These are phyloP conservation scores for Arabis alpina DNA, from an alignment of 345 rosid species.

Conservation along the genomic window DNA sequence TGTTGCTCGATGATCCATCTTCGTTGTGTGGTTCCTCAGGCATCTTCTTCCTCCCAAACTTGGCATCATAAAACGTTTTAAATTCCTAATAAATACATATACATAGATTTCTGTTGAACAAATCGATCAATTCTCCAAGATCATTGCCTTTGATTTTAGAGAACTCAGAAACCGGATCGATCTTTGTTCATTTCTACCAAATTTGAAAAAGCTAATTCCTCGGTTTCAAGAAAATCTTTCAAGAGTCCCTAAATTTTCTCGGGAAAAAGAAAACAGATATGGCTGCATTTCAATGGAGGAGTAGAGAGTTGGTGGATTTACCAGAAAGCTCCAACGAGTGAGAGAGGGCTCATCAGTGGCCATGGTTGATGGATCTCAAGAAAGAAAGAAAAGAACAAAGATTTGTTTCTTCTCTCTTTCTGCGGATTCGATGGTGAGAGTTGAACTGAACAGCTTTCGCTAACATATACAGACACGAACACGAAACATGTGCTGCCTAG, in stretches of 20 bases:
- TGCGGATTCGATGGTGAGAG: constrained; percentile 26
- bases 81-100: constrained; percentile 66
- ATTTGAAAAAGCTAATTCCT: constrained; percentile 16
- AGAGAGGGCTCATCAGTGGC: constrained; percentile 65
- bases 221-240: constrained; percentile 10
- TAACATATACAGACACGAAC: neutral
- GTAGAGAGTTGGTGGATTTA: constrained; percentile 25
- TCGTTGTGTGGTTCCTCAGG: constrained; percentile 44
- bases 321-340: constrained; percentile 96
- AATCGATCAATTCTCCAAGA: constrained; percentile 38
- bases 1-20: constrained; percentile 50
- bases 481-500: constrained; percentile 24
- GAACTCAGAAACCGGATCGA: constrained; percentile 28
- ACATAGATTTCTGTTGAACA: constrained; percentile 25
- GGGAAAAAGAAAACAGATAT: neutral
- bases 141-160: constrained; percentile 33
- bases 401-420: neutral
- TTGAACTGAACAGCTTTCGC: constrained; percentile 10
- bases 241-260: no score
- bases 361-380: constrained; percentile 39
- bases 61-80: constrained; percentile 72
- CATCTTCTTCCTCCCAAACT: constrained; percentile 91
- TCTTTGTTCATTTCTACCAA: neutral
- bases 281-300: constrained; percentile 8
- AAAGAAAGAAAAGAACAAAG: neutral